Percentiles rank a stretch among this genome's conserved stretches.
Conservation (phyloP, 345 rosid species). For the Toxicodendron radicans region DNA sequence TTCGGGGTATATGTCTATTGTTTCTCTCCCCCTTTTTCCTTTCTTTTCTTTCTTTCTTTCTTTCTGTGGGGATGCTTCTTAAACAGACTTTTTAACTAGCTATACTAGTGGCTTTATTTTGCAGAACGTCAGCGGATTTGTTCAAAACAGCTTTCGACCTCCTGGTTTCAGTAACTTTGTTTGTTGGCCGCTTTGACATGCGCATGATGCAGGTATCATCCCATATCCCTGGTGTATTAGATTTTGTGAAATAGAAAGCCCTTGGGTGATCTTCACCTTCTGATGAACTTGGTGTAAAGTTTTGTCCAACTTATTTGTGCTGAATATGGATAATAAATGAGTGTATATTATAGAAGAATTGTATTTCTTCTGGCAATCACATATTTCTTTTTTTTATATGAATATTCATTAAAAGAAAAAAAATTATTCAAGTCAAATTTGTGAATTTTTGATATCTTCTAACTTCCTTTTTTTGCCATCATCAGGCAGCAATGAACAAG, state of each 20-base stretch:
- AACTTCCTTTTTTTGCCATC: constrained; percentile 17
- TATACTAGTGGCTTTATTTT: constrained; percentile 30
- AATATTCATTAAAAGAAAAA: not conserved
- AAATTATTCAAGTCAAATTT: not conserved
- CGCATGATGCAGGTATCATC: constrained; percentile 94
- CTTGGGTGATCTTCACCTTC: not conserved
- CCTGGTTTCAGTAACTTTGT: constrained; percentile 93
- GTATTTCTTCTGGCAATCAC: not conserved
- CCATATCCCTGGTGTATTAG: not conserved
- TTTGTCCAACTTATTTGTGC: not conserved
- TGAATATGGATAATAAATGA: constrained; percentile 1
- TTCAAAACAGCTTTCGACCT: constrained; percentile 98
- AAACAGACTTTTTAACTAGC: constrained; percentile 9
- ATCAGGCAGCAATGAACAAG: constrained; percentile 88
- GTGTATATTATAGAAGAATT: not conserved
- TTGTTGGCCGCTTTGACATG: constrained; percentile 99
- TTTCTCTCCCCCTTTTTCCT: not conserved
- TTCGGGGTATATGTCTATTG: constrained; percentile 70
- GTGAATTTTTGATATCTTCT: not conserved
- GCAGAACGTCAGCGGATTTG: constrained; percentile 98
- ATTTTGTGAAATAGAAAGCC: not conserved
- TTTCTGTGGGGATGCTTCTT: not conserved
- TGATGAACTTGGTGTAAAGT: not conserved
- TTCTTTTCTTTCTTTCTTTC: not conserved
- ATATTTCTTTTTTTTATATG: not conserved